Percentiles rank a stretch among this genome's conserved stretches.
Conservation (phyloP, 768 basidiomycete genomes). For the Hemileccinum impolitum region DNA sequence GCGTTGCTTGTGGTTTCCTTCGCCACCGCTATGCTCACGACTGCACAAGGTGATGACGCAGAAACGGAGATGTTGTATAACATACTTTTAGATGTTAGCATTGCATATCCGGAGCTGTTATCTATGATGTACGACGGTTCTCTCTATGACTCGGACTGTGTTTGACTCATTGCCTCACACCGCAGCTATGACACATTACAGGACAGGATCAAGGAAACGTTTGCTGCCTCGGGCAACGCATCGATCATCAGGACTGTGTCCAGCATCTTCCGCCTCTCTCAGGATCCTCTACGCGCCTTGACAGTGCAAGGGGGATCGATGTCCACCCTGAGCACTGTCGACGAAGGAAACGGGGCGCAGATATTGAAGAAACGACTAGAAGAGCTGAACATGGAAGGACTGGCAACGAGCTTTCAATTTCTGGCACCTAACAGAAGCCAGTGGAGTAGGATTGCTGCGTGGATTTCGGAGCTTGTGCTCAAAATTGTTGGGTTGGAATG, state of each 20-base stretch:
- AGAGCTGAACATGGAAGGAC: conserved; percentile 68
- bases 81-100: conserved; percentile 68
- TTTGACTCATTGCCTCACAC: conserved; percentile 5
- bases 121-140: conserved; percentile 60
- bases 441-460: conserved; percentile 65
- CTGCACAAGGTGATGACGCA: conserved; percentile 73
- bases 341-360: conserved; percentile 44
- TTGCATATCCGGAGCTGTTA: conserved; percentile 66
- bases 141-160: background rate
- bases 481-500: conserved; percentile 44
- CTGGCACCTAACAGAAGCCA: conserved; percentile 51
- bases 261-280: conserved; percentile 69
- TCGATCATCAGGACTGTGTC: conserved; percentile 68
- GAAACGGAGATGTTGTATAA: conserved; percentile 81
- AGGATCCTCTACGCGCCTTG: conserved; percentile 47
- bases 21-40: conserved; percentile 67
- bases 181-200: conserved; percentile 71
- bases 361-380: conserved; percentile 58
- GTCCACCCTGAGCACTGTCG: conserved; percentile 62
- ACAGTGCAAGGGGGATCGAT: conserved; percentile 49
- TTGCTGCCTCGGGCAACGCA: conserved; percentile 69
- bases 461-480: conserved; percentile 64
- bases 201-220: conserved; percentile 69
- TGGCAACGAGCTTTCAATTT: conserved; percentile 73
- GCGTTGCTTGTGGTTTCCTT: conserved; percentile 77